These are phyloP conservation scores for Licmophora abbreviata DNA, from an alignment of 108 stramenopile species.

Conservation along the genomic window DNA sequence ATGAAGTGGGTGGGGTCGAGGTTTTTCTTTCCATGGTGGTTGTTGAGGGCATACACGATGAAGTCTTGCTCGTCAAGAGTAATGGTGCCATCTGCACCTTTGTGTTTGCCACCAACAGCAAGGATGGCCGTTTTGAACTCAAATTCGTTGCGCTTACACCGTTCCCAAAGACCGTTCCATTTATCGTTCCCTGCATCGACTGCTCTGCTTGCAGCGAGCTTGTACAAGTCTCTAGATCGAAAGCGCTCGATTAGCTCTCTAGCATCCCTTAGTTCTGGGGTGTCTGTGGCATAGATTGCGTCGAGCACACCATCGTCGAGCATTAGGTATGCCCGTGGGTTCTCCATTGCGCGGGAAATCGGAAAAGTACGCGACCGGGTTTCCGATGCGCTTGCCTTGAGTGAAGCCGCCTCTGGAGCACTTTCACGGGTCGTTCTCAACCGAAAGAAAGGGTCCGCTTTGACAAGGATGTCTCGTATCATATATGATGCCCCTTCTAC, in stretches of 20 bases:
- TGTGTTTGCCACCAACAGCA: conserved; percentile 9
- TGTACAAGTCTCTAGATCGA: conserved; percentile 42
- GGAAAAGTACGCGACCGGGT: conserved; percentile 25
- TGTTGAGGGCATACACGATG: conserved; percentile 44
- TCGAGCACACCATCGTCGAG: conserved; percentile 54
- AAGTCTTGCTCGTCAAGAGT: conserved; percentile 27
- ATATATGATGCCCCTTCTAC: conserved; percentile 56
- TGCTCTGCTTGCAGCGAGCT: conserved; percentile 28
- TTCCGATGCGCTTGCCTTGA: background rate
- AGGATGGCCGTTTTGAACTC: conserved; percentile 33
- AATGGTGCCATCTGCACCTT: conserved; percentile 5
- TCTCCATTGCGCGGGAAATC: conserved; percentile 50
- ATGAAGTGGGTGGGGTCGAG: conserved; percentile 60
- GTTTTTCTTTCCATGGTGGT: conserved; percentile 61
- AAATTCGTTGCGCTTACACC: conserved; percentile 2
- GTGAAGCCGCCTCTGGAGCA: background rate
- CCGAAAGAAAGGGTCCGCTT: conserved; percentile 64
- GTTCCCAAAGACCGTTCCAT: background rate
- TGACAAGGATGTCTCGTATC: conserved; percentile 63
- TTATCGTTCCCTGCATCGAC: conserved; percentile 9
- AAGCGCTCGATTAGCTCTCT: conserved; percentile 40
- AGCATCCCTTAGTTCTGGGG: conserved; percentile 39
- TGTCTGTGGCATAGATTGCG: conserved; percentile 29
- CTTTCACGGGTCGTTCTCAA: conserved; percentile 14
- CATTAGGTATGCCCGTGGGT: conserved; percentile 34